phyloP scores from a whole-genome alignment of 306 rosid genomes.

The Astragalus membranaceus region DNA sequence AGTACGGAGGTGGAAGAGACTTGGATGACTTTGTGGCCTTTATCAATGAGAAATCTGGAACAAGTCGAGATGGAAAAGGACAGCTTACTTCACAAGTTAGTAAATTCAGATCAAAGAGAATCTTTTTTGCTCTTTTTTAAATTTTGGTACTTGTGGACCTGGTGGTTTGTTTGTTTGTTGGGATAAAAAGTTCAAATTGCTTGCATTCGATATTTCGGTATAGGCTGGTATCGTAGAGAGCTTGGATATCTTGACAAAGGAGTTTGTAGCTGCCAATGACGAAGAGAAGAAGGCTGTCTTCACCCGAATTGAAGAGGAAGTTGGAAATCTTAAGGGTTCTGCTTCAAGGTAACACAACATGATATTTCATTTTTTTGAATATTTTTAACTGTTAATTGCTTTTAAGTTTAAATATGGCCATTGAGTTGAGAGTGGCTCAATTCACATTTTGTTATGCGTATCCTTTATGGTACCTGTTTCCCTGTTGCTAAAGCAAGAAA shows the following conservation, averaged over 20 bases:
- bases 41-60: constrained; percentile 70
- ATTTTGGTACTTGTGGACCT: not conserved
- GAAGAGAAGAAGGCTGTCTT: constrained; percentile 66
- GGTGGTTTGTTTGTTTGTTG: not conserved
- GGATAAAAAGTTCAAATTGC: not conserved
- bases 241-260: constrained; percentile 69
- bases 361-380: not conserved
- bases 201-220: constrained; percentile 22
- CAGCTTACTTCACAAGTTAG: constrained; percentile 70
- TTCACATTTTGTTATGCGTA: not conserved
- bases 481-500: not conserved
- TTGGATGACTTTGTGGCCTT: constrained; percentile 70
- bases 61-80: constrained; percentile 74
- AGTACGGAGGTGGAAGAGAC: constrained; percentile 83
- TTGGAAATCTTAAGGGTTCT: constrained; percentile 67
- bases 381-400: not conserved
- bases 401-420: not conserved
- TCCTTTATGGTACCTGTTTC: not conserved
- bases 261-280: constrained; percentile 52
- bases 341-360: constrained; percentile 53
- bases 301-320: constrained; percentile 66
- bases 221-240: constrained; percentile 76
- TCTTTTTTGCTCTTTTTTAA: not conserved
- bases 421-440: not conserved
- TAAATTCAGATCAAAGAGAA: not conserved